A percentile compares a stretch with the other conserved stretches of the same genome.
phyloP scores from a whole-genome alignment of 305 asterid genomes.

The Withania somnifera region DNA sequence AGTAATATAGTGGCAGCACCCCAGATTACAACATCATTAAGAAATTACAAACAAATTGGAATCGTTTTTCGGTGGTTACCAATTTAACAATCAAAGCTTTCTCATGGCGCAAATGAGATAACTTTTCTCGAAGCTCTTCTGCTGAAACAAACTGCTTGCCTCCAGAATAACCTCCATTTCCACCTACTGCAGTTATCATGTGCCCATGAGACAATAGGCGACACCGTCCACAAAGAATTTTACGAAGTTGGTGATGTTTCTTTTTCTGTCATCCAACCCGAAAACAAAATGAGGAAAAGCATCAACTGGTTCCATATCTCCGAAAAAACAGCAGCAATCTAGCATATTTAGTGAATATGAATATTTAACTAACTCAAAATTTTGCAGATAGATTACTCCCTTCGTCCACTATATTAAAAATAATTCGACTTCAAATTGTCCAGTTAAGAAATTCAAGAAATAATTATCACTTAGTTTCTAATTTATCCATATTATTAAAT shows the following conservation, averaged over 20 bases:
- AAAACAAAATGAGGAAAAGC: background rate
- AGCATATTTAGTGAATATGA: background rate
- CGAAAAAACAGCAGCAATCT: background rate
- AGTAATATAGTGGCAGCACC: background rate
- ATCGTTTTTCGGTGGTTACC: conserved; percentile 22
- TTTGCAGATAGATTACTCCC: background rate
- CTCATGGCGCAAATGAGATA: conserved; percentile 70
- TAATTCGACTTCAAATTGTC: too few relatives aligned
- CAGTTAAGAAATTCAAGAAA: too few relatives aligned
- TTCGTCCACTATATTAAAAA: too few relatives aligned
- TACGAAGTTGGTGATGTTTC: conserved; percentile 75
- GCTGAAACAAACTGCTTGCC: conserved; percentile 92
- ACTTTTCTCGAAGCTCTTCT: conserved; percentile 88
- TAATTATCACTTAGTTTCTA: too few relatives aligned
- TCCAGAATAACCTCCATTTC: conserved; percentile 97
- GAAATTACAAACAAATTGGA: background rate
- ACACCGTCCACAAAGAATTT: conserved; percentile 89
- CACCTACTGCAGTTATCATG: conserved; percentile 98
- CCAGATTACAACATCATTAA: background rate
- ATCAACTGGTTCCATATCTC: background rate
- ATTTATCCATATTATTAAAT: too few relatives aligned
- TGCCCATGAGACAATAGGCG: conserved; percentile 87
- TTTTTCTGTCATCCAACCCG: conserved; percentile 55
- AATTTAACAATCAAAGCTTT: conserved; percentile 81
- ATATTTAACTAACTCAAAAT: background rate